Evolutionary conservation across 1,139 yeast species (phyloP).

Genomic region (Geotrichum macrosporum): DNA sequence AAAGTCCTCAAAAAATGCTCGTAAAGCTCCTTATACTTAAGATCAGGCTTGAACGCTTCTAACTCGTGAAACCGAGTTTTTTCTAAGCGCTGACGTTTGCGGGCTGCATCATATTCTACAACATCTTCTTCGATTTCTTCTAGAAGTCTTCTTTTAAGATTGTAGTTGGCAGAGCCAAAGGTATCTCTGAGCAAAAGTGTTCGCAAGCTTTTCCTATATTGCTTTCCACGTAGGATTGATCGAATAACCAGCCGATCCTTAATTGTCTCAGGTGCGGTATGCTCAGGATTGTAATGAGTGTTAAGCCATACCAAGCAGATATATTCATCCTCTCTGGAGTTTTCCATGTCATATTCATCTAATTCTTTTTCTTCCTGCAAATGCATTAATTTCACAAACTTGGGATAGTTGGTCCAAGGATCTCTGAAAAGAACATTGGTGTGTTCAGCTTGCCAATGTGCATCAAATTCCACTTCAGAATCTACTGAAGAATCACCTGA

Average conservation of each 20-base stretch:
- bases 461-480: constrained; percentile 3
- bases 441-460: constrained; percentile 2
- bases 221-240: too few relatives aligned
- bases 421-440: background rate
- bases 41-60: background rate
- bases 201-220: too few relatives aligned
- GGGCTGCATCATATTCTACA: background rate
- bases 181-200: too few relatives aligned
- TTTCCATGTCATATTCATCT: constrained; percentile 12
- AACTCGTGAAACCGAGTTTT: background rate
- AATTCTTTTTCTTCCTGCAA: constrained; percentile 10
- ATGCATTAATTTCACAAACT: background rate
- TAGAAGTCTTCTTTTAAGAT: constrained; percentile 1
- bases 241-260: too few relatives aligned
- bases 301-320: constrained; percentile 10
- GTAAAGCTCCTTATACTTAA: too few relatives aligned
- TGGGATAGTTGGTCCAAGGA: too few relatives aligned
- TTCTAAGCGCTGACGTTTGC: background rate
- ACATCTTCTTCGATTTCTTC: constrained; percentile 6
- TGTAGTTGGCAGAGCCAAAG: too few relatives aligned
- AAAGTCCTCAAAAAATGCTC: background rate
- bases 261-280: background rate
- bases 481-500: background rate
- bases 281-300: background rate
- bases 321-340: constrained; percentile 10